Evolutionary conservation across 495 filamentous ascomycete genomes (phyloP), one percentile per base, ranked within the genome.

Genomic region (Talaromyces stipitatus): DNA sequence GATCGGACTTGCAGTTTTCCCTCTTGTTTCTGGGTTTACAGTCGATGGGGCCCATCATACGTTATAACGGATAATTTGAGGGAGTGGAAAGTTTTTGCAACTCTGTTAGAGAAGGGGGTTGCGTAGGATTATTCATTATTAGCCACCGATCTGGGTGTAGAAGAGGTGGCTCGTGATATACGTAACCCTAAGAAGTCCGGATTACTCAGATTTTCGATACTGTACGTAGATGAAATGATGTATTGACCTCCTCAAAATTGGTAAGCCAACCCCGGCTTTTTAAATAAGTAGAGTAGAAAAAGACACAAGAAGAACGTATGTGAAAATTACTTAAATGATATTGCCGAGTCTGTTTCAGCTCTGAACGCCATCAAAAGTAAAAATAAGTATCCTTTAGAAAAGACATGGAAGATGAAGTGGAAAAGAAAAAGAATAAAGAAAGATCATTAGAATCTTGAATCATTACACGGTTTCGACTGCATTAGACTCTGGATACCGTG

Each of bases 401-500:
- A 18, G 36, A 41, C 36, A 38, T 38, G 33, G n/a, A 45, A 43
- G 45, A n/a, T 28, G 16, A 18, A 26, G 41, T 54, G 1, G 30
- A 52, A 41, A n/a, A 10, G 32, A 9, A 9, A 51, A 51, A 30
- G 26, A 26, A 4, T 3, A 18, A 14, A 20, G 2, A 20, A 30
- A 27, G 41, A 38, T 55, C 36, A 55, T 46, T 41, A 38, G 22
- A 23, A 23, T 54, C 6, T 55, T 32, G n/a, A 23, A 12, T 36
- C 33, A 20, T 46, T 46, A 55, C 23, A 46, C 54, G 20, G 54
- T 18, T 29, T 55, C 33, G 2, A 55, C 24, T 5, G 38, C 36
- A 24, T 45, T 46, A 12, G 33, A 43, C 12, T 55, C 54, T 11
- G 54, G 16, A 30, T 55, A 55, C 14, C 54, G 54, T 28, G 54